These are phyloP conservation scores for Kalmanozyma brasiliensis DNA, from an alignment of 1,284 basidiomycete species.

Conservation along the genomic window DNA sequence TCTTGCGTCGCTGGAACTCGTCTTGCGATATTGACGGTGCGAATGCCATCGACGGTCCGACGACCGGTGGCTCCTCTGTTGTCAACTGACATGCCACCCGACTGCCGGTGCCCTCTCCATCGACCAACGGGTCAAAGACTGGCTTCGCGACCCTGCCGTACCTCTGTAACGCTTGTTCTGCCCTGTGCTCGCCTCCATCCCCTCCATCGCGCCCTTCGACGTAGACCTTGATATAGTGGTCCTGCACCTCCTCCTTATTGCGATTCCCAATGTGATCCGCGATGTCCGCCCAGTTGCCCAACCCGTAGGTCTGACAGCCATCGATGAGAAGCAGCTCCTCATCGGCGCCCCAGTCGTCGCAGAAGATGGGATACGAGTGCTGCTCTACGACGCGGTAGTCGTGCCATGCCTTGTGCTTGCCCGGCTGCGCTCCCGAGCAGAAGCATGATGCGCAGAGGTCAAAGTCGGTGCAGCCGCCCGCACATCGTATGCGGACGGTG, in stretches of 20 bases:
- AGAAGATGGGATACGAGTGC: conserved; percentile 94
- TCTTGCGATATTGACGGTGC: conserved; percentile 51
- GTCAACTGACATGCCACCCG: conserved; percentile 39
- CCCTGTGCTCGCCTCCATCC: conserved; percentile 50
- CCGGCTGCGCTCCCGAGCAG: conserved; percentile 88
- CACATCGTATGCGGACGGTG: conserved; percentile 65
- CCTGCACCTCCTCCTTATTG: conserved; percentile 91
- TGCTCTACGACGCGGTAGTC: conserved; percentile 94
- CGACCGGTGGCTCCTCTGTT: conserved; percentile 53
- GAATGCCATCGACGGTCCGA: conserved; percentile 60
- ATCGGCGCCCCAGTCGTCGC: conserved; percentile 96
- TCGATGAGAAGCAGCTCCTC: conserved; percentile 94
- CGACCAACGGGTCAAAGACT: conserved; percentile 31
- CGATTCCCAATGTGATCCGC: conserved; percentile 94
- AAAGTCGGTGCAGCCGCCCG: conserved; percentile 68
- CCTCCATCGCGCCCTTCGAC: conserved; percentile 71
- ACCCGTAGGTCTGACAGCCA: conserved; percentile 85
- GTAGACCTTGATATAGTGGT: conserved; percentile 87
- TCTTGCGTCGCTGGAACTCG: conserved; percentile 63
- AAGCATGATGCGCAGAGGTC: conserved; percentile 77
- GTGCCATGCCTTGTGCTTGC: conserved; percentile 86
- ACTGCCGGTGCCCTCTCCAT: conserved; percentile 45
- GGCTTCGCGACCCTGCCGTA: conserved; percentile 21
- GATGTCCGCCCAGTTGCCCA: conserved; percentile 98
- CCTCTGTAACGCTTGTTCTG: conserved; percentile 33